Evolutionary conservation across 2,329 filamentous ascomycete species (phyloP), one percentile per base, ranked within the genome.

Genomic region (Sclerotinia subarctica): DNA sequence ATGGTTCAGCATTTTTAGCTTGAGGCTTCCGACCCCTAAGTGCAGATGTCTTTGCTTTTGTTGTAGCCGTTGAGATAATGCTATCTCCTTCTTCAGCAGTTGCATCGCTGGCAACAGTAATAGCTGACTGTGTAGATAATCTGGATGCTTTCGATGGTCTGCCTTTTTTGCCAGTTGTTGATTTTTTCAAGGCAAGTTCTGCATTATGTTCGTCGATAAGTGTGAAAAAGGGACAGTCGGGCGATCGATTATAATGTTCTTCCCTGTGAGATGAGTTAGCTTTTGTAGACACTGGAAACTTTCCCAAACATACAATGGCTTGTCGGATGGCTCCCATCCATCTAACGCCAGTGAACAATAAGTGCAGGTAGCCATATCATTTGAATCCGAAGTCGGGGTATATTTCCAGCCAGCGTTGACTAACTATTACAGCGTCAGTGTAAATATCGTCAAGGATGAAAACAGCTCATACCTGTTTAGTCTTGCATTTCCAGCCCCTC

Each of bases 321-420:
- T 92, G 78, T 99, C 95, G 69, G 90, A 89, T 1, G 90, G 90
- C 77, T 98, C 95, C 95, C 96, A 99, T 8, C 93, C 93, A 78
- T 98, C 94, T 15, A 99, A 85, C 15, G 90, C 93, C 21, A 98
- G 81, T 68, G 91, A 88, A 81, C 95, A 99, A 80, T 98, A 97
- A 38, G 91, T 85, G 77, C 95, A 99, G 15, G 91, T 95, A 13
- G 92, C 92, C 81, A 94, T 92, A 78, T 99, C 95, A 72, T 95
- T 90, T 17, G 89, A 92, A 54, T 94, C 93, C 54, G 86, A 81
- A 7, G 88, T 92, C 0, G 95, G 94, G 32, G 93, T 96, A 79
- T 94, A 97, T 77, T 91, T 93, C 94, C 94, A 99, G 15, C 95
- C 95, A 38, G 93, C 92, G 72, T 94, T 92, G 46, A 92, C 92